Evolutionary conservation across 1,284 basidiomycete species (phyloP).

Genomic region (Gastroboletus turbinatus): DNA sequence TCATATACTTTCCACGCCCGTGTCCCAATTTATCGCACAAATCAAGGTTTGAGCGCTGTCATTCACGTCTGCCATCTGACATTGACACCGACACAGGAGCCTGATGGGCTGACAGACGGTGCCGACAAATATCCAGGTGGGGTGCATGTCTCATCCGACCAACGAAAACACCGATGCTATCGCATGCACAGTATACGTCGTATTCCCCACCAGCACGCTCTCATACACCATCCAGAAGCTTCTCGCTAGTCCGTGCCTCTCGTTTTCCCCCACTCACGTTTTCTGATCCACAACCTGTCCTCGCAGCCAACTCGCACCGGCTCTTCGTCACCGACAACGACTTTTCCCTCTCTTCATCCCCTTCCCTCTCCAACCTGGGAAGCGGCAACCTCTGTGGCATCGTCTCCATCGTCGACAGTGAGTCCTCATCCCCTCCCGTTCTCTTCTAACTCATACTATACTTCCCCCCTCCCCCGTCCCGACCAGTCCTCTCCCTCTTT

Average conservation of each 20-base stretch:
- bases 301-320: conserved; percentile 68
- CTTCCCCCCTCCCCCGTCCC: not conserved
- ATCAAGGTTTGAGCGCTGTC: conserved; percentile 55
- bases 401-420: conserved; percentile 78
- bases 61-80: not conserved
- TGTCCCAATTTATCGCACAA: conserved; percentile 63
- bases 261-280: no score
- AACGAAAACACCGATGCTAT: not conserved
- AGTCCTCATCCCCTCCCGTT: conserved; percentile 22
- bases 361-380: conserved; percentile 37
- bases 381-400: conserved; percentile 62
- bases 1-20: conserved; percentile 61
- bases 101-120: conserved; percentile 69
- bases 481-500: conserved; percentile 70
- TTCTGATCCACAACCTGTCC: conserved; percentile 4
- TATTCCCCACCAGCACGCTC: conserved; percentile 58
- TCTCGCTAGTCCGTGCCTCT: conserved; percentile 60
- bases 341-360: conserved; percentile 41
- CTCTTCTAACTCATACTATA: not conserved
- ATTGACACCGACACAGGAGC: conserved; percentile 43
- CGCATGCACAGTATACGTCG: conserved; percentile 61
- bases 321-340: conserved; percentile 71
- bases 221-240: conserved; percentile 73
- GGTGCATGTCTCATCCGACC: conserved; percentile 1
- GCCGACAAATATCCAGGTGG: conserved; percentile 72